A percentile compares a stretch with the other conserved stretches of the same genome.
These are phyloP conservation scores for Phallus indusiatus DNA, from an alignment of 768 basidiomycete genomes.

Conservation along the genomic window DNA sequence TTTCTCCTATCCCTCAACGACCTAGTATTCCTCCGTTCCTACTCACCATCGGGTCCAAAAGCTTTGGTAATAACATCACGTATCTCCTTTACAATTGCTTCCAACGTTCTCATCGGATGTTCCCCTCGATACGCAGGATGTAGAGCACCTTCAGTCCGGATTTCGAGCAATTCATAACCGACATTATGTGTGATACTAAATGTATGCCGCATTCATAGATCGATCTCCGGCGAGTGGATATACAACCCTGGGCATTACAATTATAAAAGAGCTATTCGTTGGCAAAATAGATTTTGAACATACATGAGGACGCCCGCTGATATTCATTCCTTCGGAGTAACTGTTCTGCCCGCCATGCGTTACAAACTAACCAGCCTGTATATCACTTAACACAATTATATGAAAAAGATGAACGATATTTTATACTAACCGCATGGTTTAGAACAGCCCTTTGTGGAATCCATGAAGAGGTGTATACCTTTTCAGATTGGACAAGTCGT, in stretches of 20 bases:
- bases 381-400: background rate
- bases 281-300: slow-evolving; percentile 5
- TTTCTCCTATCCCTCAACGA: slow-evolving; percentile 3
- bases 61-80: slow-evolving; percentile 13
- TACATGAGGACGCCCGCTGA: slow-evolving; percentile 15
- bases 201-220: background rate
- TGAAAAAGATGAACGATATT: background rate
- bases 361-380: slow-evolving; percentile 18
- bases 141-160: slow-evolving; percentile 12
- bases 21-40: slow-evolving; percentile 15
- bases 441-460: slow-evolving; percentile 17
- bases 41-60: slow-evolving; percentile 16
- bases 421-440: slow-evolving; percentile 13
- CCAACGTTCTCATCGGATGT: slow-evolving; percentile 12
- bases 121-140: slow-evolving; percentile 13
- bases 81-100: slow-evolving; percentile 14
- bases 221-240: background rate
- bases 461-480: slow-evolving; percentile 15
- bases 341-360: slow-evolving; percentile 19
- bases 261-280: background rate
- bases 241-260: background rate
- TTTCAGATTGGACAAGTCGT: slow-evolving; percentile 11
- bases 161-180: slow-evolving; percentile 12
- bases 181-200: background rate
- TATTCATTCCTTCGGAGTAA: slow-evolving; percentile 15